Base-by-base conservation (phyloP, 2,329 filamentous ascomycete genomes). In the Diaporthe helianthi region DNA sequence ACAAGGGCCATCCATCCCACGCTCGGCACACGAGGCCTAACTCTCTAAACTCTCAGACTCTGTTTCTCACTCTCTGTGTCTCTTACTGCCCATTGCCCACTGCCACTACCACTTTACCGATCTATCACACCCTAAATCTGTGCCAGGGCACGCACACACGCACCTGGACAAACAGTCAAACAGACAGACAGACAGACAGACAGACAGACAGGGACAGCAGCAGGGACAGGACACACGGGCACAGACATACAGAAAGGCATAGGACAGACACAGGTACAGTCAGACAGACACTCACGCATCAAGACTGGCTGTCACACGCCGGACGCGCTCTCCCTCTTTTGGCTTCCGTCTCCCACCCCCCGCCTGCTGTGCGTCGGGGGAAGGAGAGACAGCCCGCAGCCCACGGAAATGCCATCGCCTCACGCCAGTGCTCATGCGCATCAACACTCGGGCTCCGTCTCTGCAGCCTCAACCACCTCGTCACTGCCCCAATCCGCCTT, bases 321-420 rank as follows among this genome's bases (percentile, higher is more conserved):
- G 9, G 36, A n/a, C 36, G 54, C 54, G 54, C 54, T 44, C 54
- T 29, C 54, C 54, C 54, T 44, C 36, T 44, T 52, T 61, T 53
- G 58, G 69, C 31, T 5, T 38, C 47, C 41, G 49, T 61, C 38
- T 69, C 69, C 53, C 67, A 38, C 60, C 65, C 53, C 65, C 63
- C 61, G 58, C 58, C 67, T 51, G 26, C 24, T 58, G 54, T 65
- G 60, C 51, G 44, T 68, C 53, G 67, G 67, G 65, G 60, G 60
- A 69, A 71, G 69, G 65, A 69, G 65, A 69, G 69, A 60, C 67
- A 33, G 24, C 54, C 41, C 61, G 53, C 29, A 64, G 31, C 51
- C 24, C 60, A 49, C 67, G 66, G 70, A 55, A 63, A 71, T 71
- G 70, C 46, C 67, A 52, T 69, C 67, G 47, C 63, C 70, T 69